phyloP scores from a whole-genome alignment of 768 basidiomycete species.

The Boletus subcaerulescens region DNA sequence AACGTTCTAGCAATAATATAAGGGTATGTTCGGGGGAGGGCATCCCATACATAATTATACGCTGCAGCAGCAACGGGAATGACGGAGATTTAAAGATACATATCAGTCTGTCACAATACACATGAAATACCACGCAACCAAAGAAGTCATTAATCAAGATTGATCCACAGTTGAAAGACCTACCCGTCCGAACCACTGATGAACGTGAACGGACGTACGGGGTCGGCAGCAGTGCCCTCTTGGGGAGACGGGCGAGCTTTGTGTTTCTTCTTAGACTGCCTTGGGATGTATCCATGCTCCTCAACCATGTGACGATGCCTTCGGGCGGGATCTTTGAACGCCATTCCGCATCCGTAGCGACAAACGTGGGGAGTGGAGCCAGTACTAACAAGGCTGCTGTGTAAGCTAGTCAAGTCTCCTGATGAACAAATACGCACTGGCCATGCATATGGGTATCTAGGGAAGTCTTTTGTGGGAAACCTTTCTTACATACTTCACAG shows the following conservation, averaged over 20 bases:
- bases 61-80: conserved; percentile 6
- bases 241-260: conserved; percentile 33
- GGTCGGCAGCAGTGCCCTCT: conserved; percentile 21
- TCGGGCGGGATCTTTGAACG: conserved; percentile 65
- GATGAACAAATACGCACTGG: conserved; percentile 37
- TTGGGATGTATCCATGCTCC: conserved; percentile 49
- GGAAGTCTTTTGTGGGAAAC: conserved; percentile 59
- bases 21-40: conserved; percentile 12
- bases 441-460: conserved; percentile 56
- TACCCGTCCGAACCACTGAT: conserved; percentile 29
- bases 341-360: conserved; percentile 46
- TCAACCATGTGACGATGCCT: conserved; percentile 58
- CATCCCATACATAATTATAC: conserved; percentile 17
- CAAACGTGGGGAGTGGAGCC: conserved; percentile 54
- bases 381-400: conserved; percentile 40
- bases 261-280: conserved; percentile 43
- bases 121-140: conserved; percentile 17
- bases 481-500: conserved; percentile 51
- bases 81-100: conserved; percentile 26
- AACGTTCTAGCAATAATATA: conserved; percentile 5
- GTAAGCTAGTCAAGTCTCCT: conserved; percentile 8
- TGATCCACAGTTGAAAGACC: conserved; percentile 1
- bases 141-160: background rate
- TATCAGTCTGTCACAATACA: conserved; percentile 19
- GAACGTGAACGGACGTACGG: conserved; percentile 34